These are phyloP conservation scores for Talaromyces borbonicus DNA, from an alignment of 495 filamentous ascomycete genomes.

Conservation along the genomic window DNA sequence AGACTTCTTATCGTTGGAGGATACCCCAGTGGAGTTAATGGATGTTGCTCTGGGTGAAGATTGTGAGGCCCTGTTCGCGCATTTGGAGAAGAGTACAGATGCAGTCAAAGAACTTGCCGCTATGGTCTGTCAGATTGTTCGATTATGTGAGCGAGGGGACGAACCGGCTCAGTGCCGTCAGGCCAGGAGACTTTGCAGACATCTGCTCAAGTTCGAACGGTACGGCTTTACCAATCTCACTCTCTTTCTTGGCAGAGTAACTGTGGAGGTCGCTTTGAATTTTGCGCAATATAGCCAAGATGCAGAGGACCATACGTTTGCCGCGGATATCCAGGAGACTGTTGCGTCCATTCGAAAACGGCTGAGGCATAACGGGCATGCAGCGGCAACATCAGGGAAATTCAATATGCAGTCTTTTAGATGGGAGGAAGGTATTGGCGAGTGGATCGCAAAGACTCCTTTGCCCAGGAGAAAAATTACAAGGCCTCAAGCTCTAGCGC, in stretches of 20 bases:
- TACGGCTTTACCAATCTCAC: constrained; percentile 16
- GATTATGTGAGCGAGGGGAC: constrained; percentile 21
- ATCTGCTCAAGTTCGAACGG: constrained; percentile 22
- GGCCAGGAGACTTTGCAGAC: constrained; percentile 19
- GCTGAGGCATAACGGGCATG: constrained; percentile 10
- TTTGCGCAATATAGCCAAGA: constrained; percentile 36
- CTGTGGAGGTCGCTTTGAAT: constrained; percentile 37
- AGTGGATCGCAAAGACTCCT: constrained; percentile 43
- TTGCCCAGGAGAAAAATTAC: constrained; percentile 15
- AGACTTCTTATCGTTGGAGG: not conserved
- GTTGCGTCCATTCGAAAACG: constrained; percentile 12
- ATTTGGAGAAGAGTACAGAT: constrained; percentile 21
- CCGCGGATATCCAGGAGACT: constrained; percentile 33
- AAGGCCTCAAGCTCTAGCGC: not conserved
- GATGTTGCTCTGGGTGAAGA: constrained; percentile 11
- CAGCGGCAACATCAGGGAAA: constrained; percentile 4
- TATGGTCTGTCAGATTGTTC: constrained; percentile 27
- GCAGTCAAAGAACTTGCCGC: constrained; percentile 29
- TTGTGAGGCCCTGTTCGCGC: constrained; percentile 16
- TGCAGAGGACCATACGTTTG: constrained; percentile 41
- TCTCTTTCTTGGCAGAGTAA: constrained; percentile 28
- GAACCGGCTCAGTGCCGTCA: constrained; percentile 16
- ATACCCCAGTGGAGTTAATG: constrained; percentile 8
- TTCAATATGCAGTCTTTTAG: constrained; percentile 26
- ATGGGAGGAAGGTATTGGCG: constrained; percentile 47